phyloP scores from a whole-genome alignment of 2,329 filamentous ascomycete genomes.

The Aspergillus transmontanensis region DNA sequence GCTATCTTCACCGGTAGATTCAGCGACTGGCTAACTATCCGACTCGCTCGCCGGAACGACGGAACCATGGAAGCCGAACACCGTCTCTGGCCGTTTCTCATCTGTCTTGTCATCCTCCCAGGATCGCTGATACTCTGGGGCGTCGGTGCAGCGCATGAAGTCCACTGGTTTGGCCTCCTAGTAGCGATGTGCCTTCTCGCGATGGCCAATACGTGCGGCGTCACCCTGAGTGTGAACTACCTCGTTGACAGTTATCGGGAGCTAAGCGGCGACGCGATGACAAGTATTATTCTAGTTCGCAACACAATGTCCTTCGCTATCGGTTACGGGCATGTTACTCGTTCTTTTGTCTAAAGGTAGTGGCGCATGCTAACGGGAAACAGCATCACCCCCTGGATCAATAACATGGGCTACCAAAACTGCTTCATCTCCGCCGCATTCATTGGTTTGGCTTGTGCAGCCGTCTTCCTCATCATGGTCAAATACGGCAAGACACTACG shows the following conservation, averaged over 20 bases:
- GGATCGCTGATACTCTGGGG: constrained; percentile 42
- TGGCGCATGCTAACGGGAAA: neutral
- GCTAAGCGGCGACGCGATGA: constrained; percentile 43
- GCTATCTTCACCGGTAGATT: constrained; percentile 43
- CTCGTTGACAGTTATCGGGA: constrained; percentile 46
- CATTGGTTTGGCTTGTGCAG: constrained; percentile 39
- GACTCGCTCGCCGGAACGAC: constrained; percentile 42
- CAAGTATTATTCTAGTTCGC: constrained; percentile 49
- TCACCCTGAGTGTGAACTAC: constrained; percentile 44
- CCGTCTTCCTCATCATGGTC: constrained; percentile 43
- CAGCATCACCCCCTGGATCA: constrained; percentile 52
- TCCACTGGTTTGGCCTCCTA: constrained; percentile 47
- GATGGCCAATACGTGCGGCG: constrained; percentile 40
- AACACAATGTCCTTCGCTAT: constrained; percentile 54
- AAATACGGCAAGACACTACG: constrained; percentile 42
- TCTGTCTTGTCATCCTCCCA: constrained; percentile 39
- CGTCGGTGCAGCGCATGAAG: constrained; percentile 44
- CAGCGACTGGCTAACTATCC: constrained; percentile 43
- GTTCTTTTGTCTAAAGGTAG: neutral
- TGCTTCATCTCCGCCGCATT: constrained; percentile 48
- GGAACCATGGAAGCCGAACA: constrained; percentile 47
- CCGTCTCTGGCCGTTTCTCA: constrained; percentile 43
- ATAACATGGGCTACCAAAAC: constrained; percentile 47
- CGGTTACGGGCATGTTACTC: constrained; percentile 39
- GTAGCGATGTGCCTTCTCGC: constrained; percentile 48